These are phyloP conservation scores for Saksenaea vasiformis DNA, from an alignment of 371 early-diverging fungal genomes.

Conservation along the genomic window DNA sequence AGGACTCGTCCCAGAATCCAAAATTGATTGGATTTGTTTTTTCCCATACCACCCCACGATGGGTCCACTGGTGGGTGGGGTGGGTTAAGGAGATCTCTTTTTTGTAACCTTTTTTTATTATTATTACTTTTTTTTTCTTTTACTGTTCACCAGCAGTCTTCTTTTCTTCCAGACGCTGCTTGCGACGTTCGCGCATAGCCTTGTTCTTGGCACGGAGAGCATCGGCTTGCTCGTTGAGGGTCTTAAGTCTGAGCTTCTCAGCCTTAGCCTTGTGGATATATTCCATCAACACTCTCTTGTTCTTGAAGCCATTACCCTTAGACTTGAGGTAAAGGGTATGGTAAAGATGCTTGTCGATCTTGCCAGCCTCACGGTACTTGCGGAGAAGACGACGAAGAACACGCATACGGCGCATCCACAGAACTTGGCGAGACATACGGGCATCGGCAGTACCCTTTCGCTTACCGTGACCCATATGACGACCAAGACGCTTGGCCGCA, in stretches of 20 bases:
- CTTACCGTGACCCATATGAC: slow-evolving; percentile 98
- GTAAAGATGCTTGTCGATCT: slow-evolving; percentile 98
- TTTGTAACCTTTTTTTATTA: neutral
- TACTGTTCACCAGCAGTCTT: slow-evolving; percentile 33
- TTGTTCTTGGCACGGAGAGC: slow-evolving; percentile 95
- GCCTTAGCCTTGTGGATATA: slow-evolving; percentile 99
- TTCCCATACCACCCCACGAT: neutral
- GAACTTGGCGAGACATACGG: slow-evolving; percentile 92
- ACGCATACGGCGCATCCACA: slow-evolving; percentile 99
- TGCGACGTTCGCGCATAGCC: slow-evolving; percentile 93
- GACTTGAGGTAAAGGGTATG: slow-evolving; percentile 95
- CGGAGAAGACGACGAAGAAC: slow-evolving; percentile 95
- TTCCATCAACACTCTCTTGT: slow-evolving; percentile 99
- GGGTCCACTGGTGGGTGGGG: neutral
- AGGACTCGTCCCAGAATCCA: no score
- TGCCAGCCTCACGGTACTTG: slow-evolving; percentile 96
- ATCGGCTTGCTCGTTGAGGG: slow-evolving; percentile 96
- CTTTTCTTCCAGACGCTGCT: slow-evolving; percentile 84
- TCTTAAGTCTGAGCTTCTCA: slow-evolving; percentile 94
- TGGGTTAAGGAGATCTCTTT: no score
- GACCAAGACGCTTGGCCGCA: slow-evolving; percentile 96
- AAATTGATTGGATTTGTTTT: no score
- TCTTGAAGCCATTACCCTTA: slow-evolving; percentile 99
- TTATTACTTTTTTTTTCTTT: neutral
- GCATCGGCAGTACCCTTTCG: slow-evolving; percentile 98